These are phyloP conservation scores for Ananas comosus DNA, from an alignment of 176 grass and related monocot genomes.

Conservation along the genomic window DNA sequence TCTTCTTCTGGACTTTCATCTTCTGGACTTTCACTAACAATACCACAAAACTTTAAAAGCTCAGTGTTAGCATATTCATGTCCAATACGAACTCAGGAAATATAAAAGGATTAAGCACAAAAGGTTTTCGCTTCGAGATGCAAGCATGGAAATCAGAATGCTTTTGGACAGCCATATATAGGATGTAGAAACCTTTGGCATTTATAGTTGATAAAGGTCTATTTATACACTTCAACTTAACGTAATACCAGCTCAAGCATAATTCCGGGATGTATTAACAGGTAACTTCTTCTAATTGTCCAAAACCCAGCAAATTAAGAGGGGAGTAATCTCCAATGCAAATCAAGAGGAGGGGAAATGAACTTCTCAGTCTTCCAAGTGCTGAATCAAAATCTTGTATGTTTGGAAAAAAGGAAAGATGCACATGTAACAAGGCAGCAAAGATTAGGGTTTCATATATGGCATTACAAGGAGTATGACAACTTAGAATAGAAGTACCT, in stretches of 20 bases:
- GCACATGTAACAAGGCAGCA: too few species aligned
- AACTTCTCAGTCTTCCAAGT: too few species aligned
- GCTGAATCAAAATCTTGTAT: too few species aligned
- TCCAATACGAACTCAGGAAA: neutral
- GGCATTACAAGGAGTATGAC: neutral
- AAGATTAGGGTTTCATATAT: too few species aligned
- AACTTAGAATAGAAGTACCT: slow-evolving; percentile 44
- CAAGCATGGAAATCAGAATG: neutral
- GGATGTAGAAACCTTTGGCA: neutral
- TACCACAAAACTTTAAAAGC: neutral
- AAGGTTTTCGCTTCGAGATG: neutral
- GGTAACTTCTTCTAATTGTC: too few species aligned
- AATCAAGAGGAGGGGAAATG: too few species aligned
- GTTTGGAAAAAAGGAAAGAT: too few species aligned
- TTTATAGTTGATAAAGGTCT: neutral
- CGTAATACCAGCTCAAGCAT: too few species aligned
- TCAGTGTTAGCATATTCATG: neutral
- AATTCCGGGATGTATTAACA: too few species aligned
- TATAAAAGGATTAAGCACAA: neutral
- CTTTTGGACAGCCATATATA: neutral
- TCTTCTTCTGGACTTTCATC: neutral
- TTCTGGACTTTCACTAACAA: neutral
- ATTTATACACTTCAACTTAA: too few species aligned
- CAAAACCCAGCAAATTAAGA: too few species aligned
- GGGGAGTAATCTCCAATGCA: too few species aligned